Conservation (phyloP, 2,329 filamentous ascomycete genomes). For the Grosmannia huntii region DNA sequence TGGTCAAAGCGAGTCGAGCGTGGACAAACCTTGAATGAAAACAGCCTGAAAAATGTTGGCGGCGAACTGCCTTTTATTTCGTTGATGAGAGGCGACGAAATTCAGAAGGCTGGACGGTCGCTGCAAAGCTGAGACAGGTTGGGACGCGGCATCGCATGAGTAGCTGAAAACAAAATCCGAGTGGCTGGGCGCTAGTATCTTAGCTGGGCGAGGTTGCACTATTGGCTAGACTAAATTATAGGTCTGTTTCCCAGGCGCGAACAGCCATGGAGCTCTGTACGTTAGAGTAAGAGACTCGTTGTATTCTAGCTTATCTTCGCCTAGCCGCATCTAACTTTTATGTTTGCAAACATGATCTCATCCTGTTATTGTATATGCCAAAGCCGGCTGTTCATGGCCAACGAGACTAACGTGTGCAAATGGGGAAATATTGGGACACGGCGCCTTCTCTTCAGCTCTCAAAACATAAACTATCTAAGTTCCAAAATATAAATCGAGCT, state of each 20-base stretch:
- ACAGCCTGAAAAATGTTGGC: neutral
- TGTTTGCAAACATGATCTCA: too few relatives aligned
- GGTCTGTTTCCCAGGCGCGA: too few relatives aligned
- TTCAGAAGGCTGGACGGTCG: neutral
- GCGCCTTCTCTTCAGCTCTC: neutral
- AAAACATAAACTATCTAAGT: neutral
- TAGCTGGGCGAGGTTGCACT: neutral
- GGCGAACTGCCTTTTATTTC: neutral
- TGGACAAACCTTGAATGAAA: neutral
- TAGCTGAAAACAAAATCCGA: neutral
- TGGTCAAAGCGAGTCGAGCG: neutral
- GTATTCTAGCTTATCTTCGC: too few relatives aligned
- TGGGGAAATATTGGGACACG: neutral
- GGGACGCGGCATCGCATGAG: neutral
- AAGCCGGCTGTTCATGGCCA: too few relatives aligned
- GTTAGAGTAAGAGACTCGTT: too few relatives aligned
- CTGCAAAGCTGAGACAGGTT: neutral
- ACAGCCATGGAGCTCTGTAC: too few relatives aligned
- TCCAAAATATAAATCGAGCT: neutral
- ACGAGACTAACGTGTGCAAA: too few relatives aligned
- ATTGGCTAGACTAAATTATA: neutral
- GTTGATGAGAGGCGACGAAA: neutral
- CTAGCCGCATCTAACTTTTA: too few relatives aligned
- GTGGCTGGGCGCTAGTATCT: neutral
- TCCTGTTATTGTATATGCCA: too few relatives aligned